Conservation (phyloP, 139 green algal species). For the Haematococcus sp. region DNA sequence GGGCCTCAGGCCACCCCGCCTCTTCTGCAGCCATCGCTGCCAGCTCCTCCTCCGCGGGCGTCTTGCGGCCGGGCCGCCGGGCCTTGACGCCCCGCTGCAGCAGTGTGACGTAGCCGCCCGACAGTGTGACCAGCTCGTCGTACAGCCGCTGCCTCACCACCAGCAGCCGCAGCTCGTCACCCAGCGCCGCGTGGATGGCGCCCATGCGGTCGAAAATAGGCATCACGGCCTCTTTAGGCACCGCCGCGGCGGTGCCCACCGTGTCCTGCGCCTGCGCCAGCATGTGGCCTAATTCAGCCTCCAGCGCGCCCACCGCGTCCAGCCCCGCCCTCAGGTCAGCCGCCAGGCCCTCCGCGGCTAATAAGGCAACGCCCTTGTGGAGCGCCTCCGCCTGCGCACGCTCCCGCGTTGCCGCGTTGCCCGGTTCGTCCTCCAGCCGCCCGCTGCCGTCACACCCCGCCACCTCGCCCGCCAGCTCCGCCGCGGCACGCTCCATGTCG, state of each 20-base stretch:
- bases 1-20: neutral
- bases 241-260: constrained; percentile 26
- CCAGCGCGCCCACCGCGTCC: constrained; percentile 18
- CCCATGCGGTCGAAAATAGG: constrained; percentile 48
- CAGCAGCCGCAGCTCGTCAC: constrained; percentile 49
- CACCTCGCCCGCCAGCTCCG: neutral
- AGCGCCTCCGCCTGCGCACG: constrained; percentile 19
- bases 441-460: constrained; percentile 3
- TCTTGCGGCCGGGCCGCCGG: constrained; percentile 7
- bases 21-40: neutral
- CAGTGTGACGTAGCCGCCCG: constrained; percentile 15
- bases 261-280: constrained; percentile 27
- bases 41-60: constrained; percentile 12
- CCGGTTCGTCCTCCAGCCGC: constrained; percentile 12
- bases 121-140: constrained; percentile 22
- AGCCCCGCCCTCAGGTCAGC: constrained; percentile 12
- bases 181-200: constrained; percentile 21
- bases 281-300: constrained; percentile 34
- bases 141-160: constrained; percentile 42
- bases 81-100: constrained; percentile 8
- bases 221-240: constrained; percentile 47
- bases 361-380: constrained; percentile 17
- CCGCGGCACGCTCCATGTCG: constrained; percentile 22
- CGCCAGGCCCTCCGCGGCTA: constrained; percentile 13
- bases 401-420: neutral